These are phyloP conservation scores for Pleurotus ostreatus DNA, from an alignment of 768 basidiomycete genomes.

Conservation along the genomic window DNA sequence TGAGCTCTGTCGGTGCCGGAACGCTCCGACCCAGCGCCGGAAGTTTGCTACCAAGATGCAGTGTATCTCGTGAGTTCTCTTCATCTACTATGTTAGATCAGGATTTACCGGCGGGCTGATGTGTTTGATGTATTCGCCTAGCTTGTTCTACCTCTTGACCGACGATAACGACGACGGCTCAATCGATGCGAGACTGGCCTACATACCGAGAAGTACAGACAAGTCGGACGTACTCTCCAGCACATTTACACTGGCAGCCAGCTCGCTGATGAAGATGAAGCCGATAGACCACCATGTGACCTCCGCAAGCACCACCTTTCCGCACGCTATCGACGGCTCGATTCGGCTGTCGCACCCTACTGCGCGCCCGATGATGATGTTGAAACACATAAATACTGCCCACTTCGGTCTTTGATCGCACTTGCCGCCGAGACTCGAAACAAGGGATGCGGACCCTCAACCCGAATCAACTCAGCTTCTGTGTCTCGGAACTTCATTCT, in stretches of 20 bases:
- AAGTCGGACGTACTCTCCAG: too few relatives aligned
- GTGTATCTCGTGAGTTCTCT: too few relatives aligned
- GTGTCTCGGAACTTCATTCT: not conserved
- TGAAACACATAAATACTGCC: not conserved
- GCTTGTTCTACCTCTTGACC: too few relatives aligned
- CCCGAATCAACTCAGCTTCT: not conserved
- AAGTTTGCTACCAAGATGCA: too few relatives aligned
- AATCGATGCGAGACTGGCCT: too few relatives aligned
- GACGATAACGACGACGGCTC: too few relatives aligned
- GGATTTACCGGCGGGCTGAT: too few relatives aligned
- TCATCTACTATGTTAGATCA: too few relatives aligned
- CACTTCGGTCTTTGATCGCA: not conserved
- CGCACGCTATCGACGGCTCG: not conserved
- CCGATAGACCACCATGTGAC: not conserved
- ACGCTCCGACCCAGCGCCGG: too few relatives aligned
- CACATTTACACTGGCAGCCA: not conserved
- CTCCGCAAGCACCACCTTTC: not conserved
- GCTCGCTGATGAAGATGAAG: not conserved
- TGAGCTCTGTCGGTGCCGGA: too few relatives aligned
- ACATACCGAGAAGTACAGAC: too few relatives aligned
- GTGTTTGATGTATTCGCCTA: too few relatives aligned
- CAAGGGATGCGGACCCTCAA: not conserved
- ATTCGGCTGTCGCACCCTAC: not conserved
- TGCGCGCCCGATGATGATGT: not conserved
- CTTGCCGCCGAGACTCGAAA: not conserved